Percentiles rank a stretch among this genome's conserved stretches.
Evolutionary conservation across 352 stramenopile genomes (phyloP).

Genomic region (Poterioochromonas sp.): DNA sequence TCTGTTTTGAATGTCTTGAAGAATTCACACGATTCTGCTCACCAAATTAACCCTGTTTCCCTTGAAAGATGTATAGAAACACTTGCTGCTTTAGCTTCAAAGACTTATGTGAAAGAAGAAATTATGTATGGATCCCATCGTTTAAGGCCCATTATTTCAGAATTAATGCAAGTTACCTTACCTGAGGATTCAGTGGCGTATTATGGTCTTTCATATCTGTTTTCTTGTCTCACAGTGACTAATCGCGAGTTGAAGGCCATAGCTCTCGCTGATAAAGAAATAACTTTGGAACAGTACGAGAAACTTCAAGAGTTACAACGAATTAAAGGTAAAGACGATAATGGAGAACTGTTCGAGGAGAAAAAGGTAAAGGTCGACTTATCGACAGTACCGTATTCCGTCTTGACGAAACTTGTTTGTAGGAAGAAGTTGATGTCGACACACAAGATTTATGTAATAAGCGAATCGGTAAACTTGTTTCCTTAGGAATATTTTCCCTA

Average conservation of each 20-base stretch:
- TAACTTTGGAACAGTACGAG: conserved; percentile 94
- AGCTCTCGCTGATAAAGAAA: conserved; percentile 88
- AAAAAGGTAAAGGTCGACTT: conserved; percentile 52
- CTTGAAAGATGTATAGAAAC: conserved; percentile 58
- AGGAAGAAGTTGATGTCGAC: conserved; percentile 36
- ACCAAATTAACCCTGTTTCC: not conserved
- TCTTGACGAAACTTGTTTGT: conserved; percentile 52
- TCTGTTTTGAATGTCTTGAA: not conserved
- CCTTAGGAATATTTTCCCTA: too few species aligned
- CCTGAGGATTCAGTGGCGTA: too few species aligned
- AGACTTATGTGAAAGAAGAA: conserved; percentile 61
- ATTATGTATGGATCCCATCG: conserved; percentile 52
- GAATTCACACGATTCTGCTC: not conserved
- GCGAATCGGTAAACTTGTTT: conserved; percentile 4
- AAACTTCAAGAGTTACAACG: conserved; percentile 84
- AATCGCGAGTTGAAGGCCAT: conserved; percentile 85
- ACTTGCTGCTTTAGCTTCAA: conserved; percentile 53
- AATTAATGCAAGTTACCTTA: too few species aligned
- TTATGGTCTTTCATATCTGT: conserved; percentile 84
- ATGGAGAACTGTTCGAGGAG: conserved; percentile 69
- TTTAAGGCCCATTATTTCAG: conserved; percentile 24
- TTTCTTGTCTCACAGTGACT: conserved; percentile 81
- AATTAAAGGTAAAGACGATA: conserved; percentile 81
- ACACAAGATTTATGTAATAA: conserved; percentile 26
- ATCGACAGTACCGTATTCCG: too few species aligned